Evolutionary conservation across 148 eudicot genomes (phyloP).

Genomic region (Beta vulgaris): DNA sequence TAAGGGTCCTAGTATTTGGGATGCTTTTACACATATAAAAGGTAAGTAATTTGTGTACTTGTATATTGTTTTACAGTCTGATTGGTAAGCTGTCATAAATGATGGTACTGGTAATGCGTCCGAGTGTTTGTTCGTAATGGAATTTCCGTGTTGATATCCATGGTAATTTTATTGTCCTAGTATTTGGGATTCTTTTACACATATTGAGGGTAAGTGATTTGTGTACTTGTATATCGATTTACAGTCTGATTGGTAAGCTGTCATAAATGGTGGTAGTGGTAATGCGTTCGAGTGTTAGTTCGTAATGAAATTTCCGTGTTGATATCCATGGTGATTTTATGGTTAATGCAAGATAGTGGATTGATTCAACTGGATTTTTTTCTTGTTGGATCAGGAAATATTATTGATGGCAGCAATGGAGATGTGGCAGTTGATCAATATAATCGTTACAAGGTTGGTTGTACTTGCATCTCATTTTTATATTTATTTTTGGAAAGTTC

Average conservation of each 20-base stretch:
- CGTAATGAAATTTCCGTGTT: too few species aligned
- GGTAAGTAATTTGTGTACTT: too few species aligned
- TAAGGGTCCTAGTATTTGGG: slow-evolving; percentile 75
- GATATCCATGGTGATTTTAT: too few species aligned
- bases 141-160: too few species aligned
- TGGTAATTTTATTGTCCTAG: too few species aligned
- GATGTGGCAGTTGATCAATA: slow-evolving; percentile 82
- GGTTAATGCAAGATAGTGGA: neutral
- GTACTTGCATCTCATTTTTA: neutral
- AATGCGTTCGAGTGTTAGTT: neutral
- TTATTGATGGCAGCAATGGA: slow-evolving; percentile 64
- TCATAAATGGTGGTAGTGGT: too few species aligned
- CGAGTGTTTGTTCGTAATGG: too few species aligned
- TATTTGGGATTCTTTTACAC: too few species aligned
- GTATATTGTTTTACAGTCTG: too few species aligned
- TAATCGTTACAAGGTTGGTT: slow-evolving; percentile 75
- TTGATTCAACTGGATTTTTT: neutral
- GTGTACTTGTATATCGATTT: neutral
- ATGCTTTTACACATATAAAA: slow-evolving; percentile 55
- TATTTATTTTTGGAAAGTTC: too few species aligned
- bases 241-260: neutral
- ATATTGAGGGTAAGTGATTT: slow-evolving; percentile 35
- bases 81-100: too few species aligned
- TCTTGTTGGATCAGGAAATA: slow-evolving; percentile 38
- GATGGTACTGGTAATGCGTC: too few species aligned